Evolutionary conservation across 768 basidiomycete species (phyloP), one percentile per base, ranked within the genome.

Genomic region (Fistulinella prunicolor): DNA sequence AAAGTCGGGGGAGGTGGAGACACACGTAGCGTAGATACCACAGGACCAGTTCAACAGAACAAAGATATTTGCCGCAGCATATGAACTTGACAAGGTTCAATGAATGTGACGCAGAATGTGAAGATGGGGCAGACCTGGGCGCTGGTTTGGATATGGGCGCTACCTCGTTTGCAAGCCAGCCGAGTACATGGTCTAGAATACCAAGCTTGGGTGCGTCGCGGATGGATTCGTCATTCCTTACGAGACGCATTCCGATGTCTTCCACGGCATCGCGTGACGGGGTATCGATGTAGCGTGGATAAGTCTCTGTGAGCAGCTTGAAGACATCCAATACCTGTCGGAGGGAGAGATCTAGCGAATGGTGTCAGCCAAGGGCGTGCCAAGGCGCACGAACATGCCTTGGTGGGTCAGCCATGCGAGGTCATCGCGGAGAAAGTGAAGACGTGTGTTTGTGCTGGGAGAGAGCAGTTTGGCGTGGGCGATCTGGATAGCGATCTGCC

Each of bases 231-330:
- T 91, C 87, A 30, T 78, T 79, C 21, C 71, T 70, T 17, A 89
- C 78, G 46, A 93, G 58, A 39, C 80, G 79, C 62, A 80, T 76
- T 0, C 79, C 82, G 24, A 91, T 76, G 2, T 69, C 68, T 57
- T 90, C 83, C 1, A 89, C 86, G 3, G 86, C 87, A 46, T 80
- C 76, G 51, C 84, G 74, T 1, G 91, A 94, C 40, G 73, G 60
- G 3, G 75, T 64, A 63, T 94, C 92, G 37, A 80, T 70, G 72
- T 93, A 93, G 57, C 85, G 81, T 14, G 87, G 81, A 65, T 90
- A 87, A 0, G 88, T 92, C 43, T 81, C 69, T 2, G 84, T 86
- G 41, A 94, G 68, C 5, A 93, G 70, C 49, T 75, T 74, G 65
- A 94, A 85, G 21, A 93, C 58, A 60, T 90, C 89, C 67, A 84